phyloP scores from a whole-genome alignment of 371 early-diverging fungal species.

The Mucor piriformis region DNA sequence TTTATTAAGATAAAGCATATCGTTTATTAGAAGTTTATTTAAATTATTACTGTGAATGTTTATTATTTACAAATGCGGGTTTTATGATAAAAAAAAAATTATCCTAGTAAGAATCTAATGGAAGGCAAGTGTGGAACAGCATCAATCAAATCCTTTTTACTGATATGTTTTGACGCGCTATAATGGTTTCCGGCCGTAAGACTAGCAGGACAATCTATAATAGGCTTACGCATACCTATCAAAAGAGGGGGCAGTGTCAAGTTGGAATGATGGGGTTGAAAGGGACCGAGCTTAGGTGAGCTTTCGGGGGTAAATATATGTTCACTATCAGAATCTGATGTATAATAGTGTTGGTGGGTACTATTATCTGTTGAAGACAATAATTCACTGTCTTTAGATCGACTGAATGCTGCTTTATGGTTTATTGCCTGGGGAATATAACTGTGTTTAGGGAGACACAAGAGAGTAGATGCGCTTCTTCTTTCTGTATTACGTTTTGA shows the following conservation, averaged over 20 bases:
- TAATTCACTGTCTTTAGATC: too few relatives aligned
- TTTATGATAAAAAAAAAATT: not conserved
- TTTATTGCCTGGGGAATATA: not conserved
- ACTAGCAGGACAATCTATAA: too few relatives aligned
- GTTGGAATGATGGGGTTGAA: not conserved
- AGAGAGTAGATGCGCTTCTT: not conserved
- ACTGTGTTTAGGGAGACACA: not conserved
- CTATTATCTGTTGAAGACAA: not conserved
- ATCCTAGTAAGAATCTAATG: conserved; percentile 16
- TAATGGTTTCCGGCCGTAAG: not conserved
- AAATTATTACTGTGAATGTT: not conserved
- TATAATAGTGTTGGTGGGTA: not conserved
- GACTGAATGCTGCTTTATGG: too few relatives aligned
- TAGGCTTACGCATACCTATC: not conserved
- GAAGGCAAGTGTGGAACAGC: conserved; percentile 16
- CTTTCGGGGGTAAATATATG: conserved; percentile 18
- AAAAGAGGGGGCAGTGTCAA: conserved; percentile 19
- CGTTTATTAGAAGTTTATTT: too few relatives aligned
- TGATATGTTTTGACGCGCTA: not conserved
- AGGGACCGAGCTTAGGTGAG: conserved; percentile 17
- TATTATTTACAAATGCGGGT: conserved; percentile 9
- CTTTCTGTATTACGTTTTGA: conserved; percentile 6
- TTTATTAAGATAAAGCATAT: too few relatives aligned
- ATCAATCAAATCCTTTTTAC: not conserved
- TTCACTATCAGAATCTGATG: conserved; percentile 26